Conservation (phyloP, 768 basidiomycete species). For the Glaciozyma martinii region DNA sequence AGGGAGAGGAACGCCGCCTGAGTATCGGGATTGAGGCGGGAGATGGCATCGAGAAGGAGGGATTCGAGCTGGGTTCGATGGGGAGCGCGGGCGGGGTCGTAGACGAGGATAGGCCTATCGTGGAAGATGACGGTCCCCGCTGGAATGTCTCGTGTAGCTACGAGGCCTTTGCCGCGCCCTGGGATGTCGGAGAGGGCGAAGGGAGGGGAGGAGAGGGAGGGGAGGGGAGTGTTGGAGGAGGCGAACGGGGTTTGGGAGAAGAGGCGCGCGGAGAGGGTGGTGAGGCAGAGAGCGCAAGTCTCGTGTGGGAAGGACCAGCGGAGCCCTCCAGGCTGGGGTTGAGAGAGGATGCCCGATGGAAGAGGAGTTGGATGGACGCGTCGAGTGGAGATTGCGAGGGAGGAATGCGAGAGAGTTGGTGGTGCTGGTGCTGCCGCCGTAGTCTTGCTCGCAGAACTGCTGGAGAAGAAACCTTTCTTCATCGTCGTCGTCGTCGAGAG, state of each 20-base stretch:
- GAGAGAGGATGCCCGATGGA: no score
- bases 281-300: not conserved
- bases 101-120: constrained; percentile 14
- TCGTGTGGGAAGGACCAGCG: constrained; percentile 1
- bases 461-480: no score
- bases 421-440: not conserved
- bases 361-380: not conserved
- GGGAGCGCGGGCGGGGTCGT: not conserved
- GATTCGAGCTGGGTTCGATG: not conserved
- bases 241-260: not conserved
- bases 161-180: constrained; percentile 5
- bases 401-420: not conserved
- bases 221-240: not conserved
- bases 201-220: constrained; percentile 1
- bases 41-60: not conserved
- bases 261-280: not conserved
- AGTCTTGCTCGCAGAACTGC: not conserved
- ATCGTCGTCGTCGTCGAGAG: no score
- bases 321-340: not conserved
- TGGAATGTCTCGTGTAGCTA: constrained; percentile 1
- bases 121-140: not conserved
- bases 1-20: not conserved
- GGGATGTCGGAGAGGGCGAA: not conserved
- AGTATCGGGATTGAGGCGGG: not conserved
- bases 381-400: not conserved